Evolutionary conservation across 148 eudicot genomes (phyloP), one percentile per base, ranked within the genome.

Genomic region (Rhododendron kiyosumense): DNA sequence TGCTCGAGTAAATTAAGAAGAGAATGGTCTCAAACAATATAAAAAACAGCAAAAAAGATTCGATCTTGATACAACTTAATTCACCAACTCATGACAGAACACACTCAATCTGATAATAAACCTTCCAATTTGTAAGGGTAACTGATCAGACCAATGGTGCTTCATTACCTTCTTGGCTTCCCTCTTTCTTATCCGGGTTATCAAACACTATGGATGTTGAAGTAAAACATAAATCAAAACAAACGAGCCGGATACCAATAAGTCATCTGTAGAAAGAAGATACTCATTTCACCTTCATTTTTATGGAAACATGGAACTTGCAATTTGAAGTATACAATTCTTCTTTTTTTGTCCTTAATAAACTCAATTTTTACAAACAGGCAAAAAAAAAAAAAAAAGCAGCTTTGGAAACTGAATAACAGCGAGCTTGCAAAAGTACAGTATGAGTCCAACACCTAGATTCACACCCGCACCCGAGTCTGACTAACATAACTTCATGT

Each of bases 121-220:
- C 32, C 63, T 79, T 79, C 61, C 61, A n/a, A 48, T 14, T 79
- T 79, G 22, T 79, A 48, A 79, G 61, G 82, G 22, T n/a, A 79
- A 48, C 18, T 24, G 61, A 79, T 26, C 18, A 36, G 51, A 14
- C 3, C 65, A 46, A n/a, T 78, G 32, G 28, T 43, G 52, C 52
- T 49, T 32, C 10, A 28, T 51, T 49, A 13, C 41, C 82, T 49
- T 15, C 8, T 6, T 22, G 30, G 26, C 28, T n/a, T 3, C 30
- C 52, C 26, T 78, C 45, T 9, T 43, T 78, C 32, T 41, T 38
- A 8, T 8, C 34, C 9, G 32, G 17, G 36, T 24, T 15, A 78
- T 26, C 81, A 46, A 46, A 24, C 13, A 3, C 34, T 46, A 77
- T 41, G 20, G 26, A 9, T 77, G 4, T 9, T 9, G 28, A 20